Evolutionary conservation across 2,329 filamentous ascomycete genomes (phyloP).

Genomic region (Podosphaera fusca): DNA sequence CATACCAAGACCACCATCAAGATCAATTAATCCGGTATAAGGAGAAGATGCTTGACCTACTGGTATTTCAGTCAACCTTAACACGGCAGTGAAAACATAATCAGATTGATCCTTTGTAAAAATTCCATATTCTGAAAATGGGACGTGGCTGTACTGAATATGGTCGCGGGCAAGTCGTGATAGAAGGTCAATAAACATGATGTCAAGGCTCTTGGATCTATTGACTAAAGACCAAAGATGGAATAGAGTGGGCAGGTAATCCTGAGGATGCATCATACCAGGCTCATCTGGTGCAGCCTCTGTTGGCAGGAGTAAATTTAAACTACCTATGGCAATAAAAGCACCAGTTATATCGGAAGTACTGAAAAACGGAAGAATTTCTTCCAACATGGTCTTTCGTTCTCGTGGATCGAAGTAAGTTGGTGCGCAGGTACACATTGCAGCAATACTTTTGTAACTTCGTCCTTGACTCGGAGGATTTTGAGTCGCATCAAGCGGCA

Average conservation of each 20-base stretch:
- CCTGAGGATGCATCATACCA: slow-evolving; percentile 58
- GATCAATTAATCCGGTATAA: slow-evolving; percentile 60
- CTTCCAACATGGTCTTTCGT: slow-evolving; percentile 57
- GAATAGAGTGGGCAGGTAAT: slow-evolving; percentile 84
- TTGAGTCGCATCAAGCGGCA: slow-evolving; percentile 60
- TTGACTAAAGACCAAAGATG: slow-evolving; percentile 90
- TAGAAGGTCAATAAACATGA: slow-evolving; percentile 70
- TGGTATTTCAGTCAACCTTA: slow-evolving; percentile 80
- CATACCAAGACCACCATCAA: slow-evolving; percentile 58
- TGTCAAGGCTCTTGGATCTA: slow-evolving; percentile 68
- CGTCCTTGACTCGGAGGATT: slow-evolving; percentile 28
- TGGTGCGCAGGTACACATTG: slow-evolving; percentile 75
- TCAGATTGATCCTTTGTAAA: slow-evolving; percentile 84
- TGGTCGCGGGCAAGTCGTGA: slow-evolving; percentile 74
- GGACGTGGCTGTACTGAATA: slow-evolving; percentile 47
- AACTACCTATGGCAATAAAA: slow-evolving; percentile 70
- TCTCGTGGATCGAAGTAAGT: slow-evolving; percentile 81
- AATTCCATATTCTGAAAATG: slow-evolving; percentile 70
- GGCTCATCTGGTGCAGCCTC: slow-evolving; percentile 49
- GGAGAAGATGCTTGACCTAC: slow-evolving; percentile 89
- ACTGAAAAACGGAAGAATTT: slow-evolving; percentile 71
- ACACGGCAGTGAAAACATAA: slow-evolving; percentile 73
- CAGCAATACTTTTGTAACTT: slow-evolving; percentile 46
- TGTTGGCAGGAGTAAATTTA: slow-evolving; percentile 77
- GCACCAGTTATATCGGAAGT: slow-evolving; percentile 80